Base-by-base conservation (phyloP, 768 basidiomycete species). In the Lactarius deliciosus region DNA sequence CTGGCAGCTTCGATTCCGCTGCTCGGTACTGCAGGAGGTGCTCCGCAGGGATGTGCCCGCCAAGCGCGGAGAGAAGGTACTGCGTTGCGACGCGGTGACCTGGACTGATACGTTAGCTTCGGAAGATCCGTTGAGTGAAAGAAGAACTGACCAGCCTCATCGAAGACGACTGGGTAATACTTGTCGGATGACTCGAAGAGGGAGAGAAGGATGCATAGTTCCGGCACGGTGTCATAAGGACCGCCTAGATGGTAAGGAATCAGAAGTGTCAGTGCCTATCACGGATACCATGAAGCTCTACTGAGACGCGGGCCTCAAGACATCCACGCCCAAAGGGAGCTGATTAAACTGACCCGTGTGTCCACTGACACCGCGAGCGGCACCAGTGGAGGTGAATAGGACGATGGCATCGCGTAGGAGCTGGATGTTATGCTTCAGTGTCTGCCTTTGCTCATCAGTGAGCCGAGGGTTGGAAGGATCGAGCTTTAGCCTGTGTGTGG, bases 71-170 rank as follows among this genome's bases (percentile, higher is more conserved):
- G 36, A 94, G 83, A 38, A 95, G 81, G 75, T 94, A 95, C 74
- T 95, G 93, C 0, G 92, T 94, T 1, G 92, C 93, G 64, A 95
- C 93, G 73, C 93, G 90, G 73, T 94, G 93, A 38, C 93, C 93
- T 90, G 64, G 54, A 53, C 3, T 57, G 64, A 65, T 57, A 45
- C 20, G 65, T 45, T 67, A 40, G 38, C 38, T n/a, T 28, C 54
- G 66, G 60, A 69, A 28, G 18, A 64, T 62, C 1, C 20, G 11
- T 10, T 18, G 32, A 11, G 25, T 30, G 38, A 30, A 28, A 58
- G 65, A 47, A 58, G n/a, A 36, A 77, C 85, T 62, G 64, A 91
- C 91, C 91, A 47, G 91, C 91, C 75, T 93, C 91, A 71, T 93
- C 90, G 68, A 91, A 93, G 32, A 92, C 77, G 65, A 90, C 81